phyloP scores from a whole-genome alignment of 768 basidiomycete genomes.

The Suillus variegatus region DNA sequence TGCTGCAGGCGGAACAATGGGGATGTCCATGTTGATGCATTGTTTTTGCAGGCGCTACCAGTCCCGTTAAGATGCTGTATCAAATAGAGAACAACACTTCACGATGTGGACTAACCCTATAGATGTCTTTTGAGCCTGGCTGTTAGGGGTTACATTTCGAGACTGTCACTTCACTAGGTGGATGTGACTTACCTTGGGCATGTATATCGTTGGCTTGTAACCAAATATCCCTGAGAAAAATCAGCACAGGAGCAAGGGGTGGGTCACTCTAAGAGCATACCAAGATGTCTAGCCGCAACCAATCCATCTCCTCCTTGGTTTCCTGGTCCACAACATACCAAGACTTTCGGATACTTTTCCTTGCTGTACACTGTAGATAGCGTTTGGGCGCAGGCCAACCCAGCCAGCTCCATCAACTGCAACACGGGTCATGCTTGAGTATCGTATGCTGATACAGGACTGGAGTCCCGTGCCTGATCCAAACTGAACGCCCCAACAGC shows the following conservation, averaged over 20 bases:
- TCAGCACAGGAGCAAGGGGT: neutral
- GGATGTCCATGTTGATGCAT: conserved; percentile 87
- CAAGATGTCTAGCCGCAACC: conserved; percentile 93
- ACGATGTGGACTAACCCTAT: conserved; percentile 52
- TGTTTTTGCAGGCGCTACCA: conserved; percentile 77
- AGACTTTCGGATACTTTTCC: conserved; percentile 68
- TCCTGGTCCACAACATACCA: conserved; percentile 97
- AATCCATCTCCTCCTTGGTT: conserved; percentile 98
- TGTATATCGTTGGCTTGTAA: conserved; percentile 85
- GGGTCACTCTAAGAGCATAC: conserved; percentile 40
- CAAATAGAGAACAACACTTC: neutral
- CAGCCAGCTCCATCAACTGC: conserved; percentile 96
- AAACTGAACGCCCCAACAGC: conserved; percentile 88
- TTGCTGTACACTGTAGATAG: conserved; percentile 76
- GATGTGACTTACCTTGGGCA: conserved; percentile 73
- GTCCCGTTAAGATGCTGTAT: neutral
- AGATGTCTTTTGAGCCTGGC: conserved; percentile 93
- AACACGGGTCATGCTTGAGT: conserved; percentile 1
- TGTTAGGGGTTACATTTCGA: conserved; percentile 28
- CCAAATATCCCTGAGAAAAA: conserved; percentile 78
- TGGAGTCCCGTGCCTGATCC: conserved; percentile 65
- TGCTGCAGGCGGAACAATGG: conserved; percentile 55
- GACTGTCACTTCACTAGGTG: neutral
- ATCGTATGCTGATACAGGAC: neutral
- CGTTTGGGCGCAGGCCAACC: conserved; percentile 89